phyloP scores from a whole-genome alignment of 2,329 filamentous ascomycete species.

The Fusarium sp. region DNA sequence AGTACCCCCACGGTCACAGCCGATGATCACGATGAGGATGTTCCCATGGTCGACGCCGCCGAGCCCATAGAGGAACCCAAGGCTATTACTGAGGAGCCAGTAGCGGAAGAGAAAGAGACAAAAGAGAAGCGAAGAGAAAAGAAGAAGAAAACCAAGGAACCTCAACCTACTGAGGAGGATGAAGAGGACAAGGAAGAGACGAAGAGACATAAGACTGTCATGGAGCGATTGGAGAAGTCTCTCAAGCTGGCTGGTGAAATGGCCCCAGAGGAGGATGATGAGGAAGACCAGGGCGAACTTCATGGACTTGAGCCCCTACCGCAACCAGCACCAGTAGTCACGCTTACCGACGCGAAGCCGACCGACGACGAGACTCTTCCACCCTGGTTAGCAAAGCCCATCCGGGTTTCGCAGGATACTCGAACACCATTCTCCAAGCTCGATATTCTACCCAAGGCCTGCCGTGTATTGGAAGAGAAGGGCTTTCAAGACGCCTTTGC shows the following conservation, averaged over 20 bases:
- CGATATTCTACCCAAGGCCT: slow-evolving; percentile 69
- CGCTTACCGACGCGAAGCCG: slow-evolving; percentile 67
- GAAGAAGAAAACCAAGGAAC: slow-evolving; percentile 48
- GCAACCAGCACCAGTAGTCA: slow-evolving; percentile 72
- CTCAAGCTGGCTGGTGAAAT: slow-evolving; percentile 60
- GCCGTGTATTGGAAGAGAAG: slow-evolving; percentile 73
- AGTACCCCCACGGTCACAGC: not conserved
- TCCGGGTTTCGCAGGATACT: slow-evolving; percentile 71
- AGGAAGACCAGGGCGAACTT: slow-evolving; percentile 56
- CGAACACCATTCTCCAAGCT: slow-evolving; percentile 71
- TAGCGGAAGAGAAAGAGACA: slow-evolving; percentile 16
- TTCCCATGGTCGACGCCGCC: slow-evolving; percentile 39
- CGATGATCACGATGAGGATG: slow-evolving; percentile 35
- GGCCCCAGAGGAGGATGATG: slow-evolving; percentile 48
- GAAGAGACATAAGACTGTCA: slow-evolving; percentile 59
- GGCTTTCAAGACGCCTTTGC: slow-evolving; percentile 55
- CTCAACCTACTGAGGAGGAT: slow-evolving; percentile 36
- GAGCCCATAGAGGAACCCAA: slow-evolving; percentile 5
- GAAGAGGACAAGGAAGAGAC: slow-evolving; percentile 44
- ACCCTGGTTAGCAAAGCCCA: slow-evolving; percentile 80
- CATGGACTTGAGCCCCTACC: slow-evolving; percentile 85
- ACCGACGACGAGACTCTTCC: slow-evolving; percentile 87
- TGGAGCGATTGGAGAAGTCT: slow-evolving; percentile 67
- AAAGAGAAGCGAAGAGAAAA: slow-evolving; percentile 45
- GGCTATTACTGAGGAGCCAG: slow-evolving; percentile 2